Conservation (phyloP, 306 rosid species). For the Ormosia semicastrata region DNA sequence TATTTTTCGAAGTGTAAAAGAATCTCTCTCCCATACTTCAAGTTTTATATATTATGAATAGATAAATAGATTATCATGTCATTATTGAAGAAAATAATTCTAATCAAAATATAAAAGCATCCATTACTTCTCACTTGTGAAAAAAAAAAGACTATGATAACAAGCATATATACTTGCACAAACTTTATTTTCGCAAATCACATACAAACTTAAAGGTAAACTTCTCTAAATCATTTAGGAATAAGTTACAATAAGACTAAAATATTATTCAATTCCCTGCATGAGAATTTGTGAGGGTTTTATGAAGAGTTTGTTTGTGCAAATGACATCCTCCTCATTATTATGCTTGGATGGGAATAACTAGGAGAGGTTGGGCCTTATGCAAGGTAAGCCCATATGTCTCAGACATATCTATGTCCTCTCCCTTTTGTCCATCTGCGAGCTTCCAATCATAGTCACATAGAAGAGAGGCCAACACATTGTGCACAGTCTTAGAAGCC, state of each 20-base stretch:
- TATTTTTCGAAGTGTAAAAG: no score
- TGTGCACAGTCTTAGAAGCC: background rate
- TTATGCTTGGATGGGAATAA: conserved; percentile 4
- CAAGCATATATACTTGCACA: background rate
- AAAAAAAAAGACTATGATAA: no score
- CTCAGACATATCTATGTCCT: background rate
- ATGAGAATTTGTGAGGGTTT: no score
- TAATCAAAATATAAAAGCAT: no score
- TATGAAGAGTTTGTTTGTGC: no score
- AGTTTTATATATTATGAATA: no score
- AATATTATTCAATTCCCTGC: no score
- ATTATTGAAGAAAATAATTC: no score
- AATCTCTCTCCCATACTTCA: no score
- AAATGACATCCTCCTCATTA: background rate
- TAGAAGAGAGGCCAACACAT: conserved; percentile 16
- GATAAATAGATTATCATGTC: no score
- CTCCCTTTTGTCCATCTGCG: background rate
- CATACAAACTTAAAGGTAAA: background rate
- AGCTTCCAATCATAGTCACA: conserved; percentile 13
- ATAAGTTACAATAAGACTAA: no score
- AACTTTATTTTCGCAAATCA: background rate
- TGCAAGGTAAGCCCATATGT: background rate
- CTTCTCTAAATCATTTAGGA: background rate
- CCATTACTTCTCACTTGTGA: no score
- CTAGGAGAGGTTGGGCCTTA: background rate